Base-by-base conservation (phyloP, 2,329 filamentous ascomycete species). In the Trichoderma hamatum region DNA sequence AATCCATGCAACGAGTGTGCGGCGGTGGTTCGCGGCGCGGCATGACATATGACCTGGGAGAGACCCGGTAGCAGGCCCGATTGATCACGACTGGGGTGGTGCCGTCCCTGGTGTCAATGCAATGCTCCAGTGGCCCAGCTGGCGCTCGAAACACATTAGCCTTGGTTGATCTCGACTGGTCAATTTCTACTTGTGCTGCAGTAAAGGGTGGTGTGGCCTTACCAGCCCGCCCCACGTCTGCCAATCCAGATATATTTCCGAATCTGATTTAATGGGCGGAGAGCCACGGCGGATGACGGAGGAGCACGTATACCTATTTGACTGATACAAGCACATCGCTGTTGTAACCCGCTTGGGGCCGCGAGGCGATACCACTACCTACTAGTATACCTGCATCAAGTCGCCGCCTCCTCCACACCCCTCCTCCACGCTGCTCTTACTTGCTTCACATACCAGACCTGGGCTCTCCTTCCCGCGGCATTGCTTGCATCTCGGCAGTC, bases 251-350 rank as follows among this genome's bases (percentile, higher is more conserved):
- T 80, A 82, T 83, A 83, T 81, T 83, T 81, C 82, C 82, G 81
- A 83, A 80, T 81, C 77, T 81, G 81, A 76, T 81, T 80, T 81
- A 80, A 80, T 78, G 79, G 77, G 78, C 79, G 78, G 80, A 80
- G 79, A 81, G 79, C 79, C 81, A 82, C 80, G 79, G 78, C 80
- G 79, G 79, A 79, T 76, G 75, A 76, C 76, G 56, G 63, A 63
- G 64, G 56, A 77, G 73, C 75, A 75, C 76, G 36, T 16, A 39
- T 39, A 39, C 5, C 13, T 6, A 13, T 32, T 67, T 59, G 77
- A 77, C 77, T 77, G 76, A 75, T 74, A 76, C 73, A 24, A 21
- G 68, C 64, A 73, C 72, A 72, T 73, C 75, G 75, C 71, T 75
- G 76, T 67, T 72, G 76, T 75, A 75, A 74, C 76, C 74, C 74